These are phyloP conservation scores for Phytophthora agathidicida DNA, from an alignment of 352 stramenopile genomes.

Conservation along the genomic window DNA sequence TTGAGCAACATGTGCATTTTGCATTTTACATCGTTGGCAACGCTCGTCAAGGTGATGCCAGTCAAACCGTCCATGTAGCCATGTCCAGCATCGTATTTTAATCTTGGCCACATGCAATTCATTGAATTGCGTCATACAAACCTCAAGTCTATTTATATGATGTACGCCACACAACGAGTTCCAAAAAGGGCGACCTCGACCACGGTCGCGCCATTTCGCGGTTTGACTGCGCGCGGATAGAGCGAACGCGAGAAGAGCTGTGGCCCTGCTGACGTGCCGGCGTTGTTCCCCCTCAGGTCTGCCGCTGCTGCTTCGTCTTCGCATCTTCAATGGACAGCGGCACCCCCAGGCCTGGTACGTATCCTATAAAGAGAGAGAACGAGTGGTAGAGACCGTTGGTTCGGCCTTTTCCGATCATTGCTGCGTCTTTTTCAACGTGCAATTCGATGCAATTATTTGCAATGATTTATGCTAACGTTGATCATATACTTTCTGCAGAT, in stretches of 20 bases:
- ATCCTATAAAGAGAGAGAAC: not conserved
- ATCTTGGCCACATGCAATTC: slow-evolving; percentile 30
- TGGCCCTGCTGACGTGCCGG: not conserved
- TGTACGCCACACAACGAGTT: slow-evolving; percentile 20
- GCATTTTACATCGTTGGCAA: not conserved
- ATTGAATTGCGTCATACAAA: slow-evolving; percentile 71
- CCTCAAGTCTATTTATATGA: slow-evolving; percentile 27
- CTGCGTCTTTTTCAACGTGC: slow-evolving; percentile 8
- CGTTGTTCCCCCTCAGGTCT: not conserved
- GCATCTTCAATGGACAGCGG: slow-evolving; percentile 19
- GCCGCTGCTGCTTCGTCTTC: not conserved
- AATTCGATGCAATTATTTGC: not conserved
- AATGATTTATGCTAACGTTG: not conserved
- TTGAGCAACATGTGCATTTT: not conserved
- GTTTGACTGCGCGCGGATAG: slow-evolving; percentile 13
- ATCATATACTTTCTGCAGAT: slow-evolving; percentile 1
- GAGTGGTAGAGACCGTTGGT: slow-evolving; percentile 1
- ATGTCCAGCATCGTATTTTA: slow-evolving; percentile 23
- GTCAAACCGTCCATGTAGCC: too few relatives aligned
- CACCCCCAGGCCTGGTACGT: slow-evolving; percentile 13
- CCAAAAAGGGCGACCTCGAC: slow-evolving; percentile 7
- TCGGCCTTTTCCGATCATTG: slow-evolving; percentile 3
- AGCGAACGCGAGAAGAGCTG: slow-evolving; percentile 5
- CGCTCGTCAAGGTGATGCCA: too few relatives aligned
- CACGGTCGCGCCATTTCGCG: slow-evolving; percentile 32